A percentile compares a stretch with the other conserved stretches of the same genome.
Evolutionary conservation across 257 asterid species (phyloP).

Genomic region (Craterostigma plantagineum): DNA sequence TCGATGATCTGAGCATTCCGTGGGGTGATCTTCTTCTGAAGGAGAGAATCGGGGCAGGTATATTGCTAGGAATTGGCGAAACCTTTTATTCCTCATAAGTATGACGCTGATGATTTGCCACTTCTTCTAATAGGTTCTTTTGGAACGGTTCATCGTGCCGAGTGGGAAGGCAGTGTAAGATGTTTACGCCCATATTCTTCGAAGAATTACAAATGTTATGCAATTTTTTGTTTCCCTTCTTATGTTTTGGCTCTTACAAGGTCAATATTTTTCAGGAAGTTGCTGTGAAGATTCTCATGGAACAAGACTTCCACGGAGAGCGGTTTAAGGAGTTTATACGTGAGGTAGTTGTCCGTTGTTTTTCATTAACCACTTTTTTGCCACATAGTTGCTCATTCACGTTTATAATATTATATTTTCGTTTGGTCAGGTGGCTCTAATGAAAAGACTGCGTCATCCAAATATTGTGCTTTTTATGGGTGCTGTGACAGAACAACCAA

Average conservation of each 20-base stretch:
- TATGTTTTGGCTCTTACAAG: not conserved
- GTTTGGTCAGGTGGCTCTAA: conserved; percentile 62
- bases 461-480: conserved; percentile 98
- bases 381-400: not conserved
- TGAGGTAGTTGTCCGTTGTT: conserved; percentile 28
- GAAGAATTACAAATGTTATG: not conserved
- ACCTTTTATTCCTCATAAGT: conserved; percentile 1
- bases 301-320: conserved; percentile 84
- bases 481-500: conserved; percentile 83
- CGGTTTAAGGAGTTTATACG: conserved; percentile 79
- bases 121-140: conserved; percentile 50
- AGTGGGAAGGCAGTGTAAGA: conserved; percentile 97
- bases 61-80: not conserved
- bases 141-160: conserved; percentile 99
- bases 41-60: conserved; percentile 98
- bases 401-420: not conserved
- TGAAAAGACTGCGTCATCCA: conserved; percentile 97
- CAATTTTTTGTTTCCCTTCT: not conserved
- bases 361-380: conserved; percentile 4
- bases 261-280: conserved; percentile 48
- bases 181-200: not conserved
- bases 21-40: conserved; percentile 89
- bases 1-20: conserved; percentile 94
- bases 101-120: conserved; percentile 3
- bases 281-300: conserved; percentile 71